Evolutionary conservation across 345 rosid species (phyloP).

Genomic region (Clausena lansium): DNA sequence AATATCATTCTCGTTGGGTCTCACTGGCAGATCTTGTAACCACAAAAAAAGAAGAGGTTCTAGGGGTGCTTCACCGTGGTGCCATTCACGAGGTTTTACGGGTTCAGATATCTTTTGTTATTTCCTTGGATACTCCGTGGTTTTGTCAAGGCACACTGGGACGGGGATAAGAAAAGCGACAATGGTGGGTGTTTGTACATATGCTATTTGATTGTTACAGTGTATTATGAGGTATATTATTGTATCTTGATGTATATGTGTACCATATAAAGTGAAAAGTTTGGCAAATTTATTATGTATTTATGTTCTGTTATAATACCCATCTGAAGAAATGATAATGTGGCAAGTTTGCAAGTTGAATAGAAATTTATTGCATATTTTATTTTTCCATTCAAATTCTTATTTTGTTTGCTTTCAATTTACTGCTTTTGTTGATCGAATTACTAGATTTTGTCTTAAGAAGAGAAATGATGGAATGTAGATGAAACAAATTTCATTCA

Average conservation of each 20-base stretch:
- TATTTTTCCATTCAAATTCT: background rate
- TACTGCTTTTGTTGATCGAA: background rate
- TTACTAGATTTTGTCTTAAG: background rate
- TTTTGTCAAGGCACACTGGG: constrained; percentile 15
- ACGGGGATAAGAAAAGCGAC: background rate
- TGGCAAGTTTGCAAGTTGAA: background rate
- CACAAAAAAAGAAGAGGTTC: constrained; percentile 44
- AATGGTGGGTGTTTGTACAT: background rate
- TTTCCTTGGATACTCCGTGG: constrained; percentile 34
- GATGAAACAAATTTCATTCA: background rate
- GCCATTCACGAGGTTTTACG: constrained; percentile 68
- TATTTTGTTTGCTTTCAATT: background rate
- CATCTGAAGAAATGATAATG: background rate
- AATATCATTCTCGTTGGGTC: constrained; percentile 44
- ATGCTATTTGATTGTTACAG: background rate
- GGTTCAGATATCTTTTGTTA: constrained; percentile 46
- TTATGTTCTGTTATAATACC: background rate
- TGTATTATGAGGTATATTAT: constrained; percentile 13
- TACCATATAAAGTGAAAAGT: background rate
- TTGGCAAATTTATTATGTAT: background rate
- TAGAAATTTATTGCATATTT: background rate
- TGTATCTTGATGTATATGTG: background rate
- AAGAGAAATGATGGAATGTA: background rate
- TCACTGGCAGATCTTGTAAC: constrained; percentile 45
- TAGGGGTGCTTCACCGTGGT: constrained; percentile 57